Evolutionary conservation across 2,329 filamentous ascomycete genomes (phyloP), one percentile per base, ranked within the genome.

Genomic region (Immersiporthe knoxdaviesiana): DNA sequence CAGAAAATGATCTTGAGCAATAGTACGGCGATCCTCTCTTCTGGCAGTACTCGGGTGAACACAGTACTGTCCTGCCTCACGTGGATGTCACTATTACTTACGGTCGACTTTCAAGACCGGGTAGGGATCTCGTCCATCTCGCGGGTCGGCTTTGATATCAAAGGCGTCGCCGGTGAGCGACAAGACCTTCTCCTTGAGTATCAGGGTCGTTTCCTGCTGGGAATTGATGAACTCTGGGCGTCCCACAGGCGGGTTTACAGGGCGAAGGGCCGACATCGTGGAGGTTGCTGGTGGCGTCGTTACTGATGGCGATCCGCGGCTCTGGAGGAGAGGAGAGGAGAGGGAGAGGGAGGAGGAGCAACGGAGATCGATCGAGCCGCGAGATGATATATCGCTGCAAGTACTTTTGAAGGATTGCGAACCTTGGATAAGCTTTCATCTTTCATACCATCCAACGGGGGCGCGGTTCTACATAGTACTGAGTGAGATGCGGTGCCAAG

Each of bases 131-230:
- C 82, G 79, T 30, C 87, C 87, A 69, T 83, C 84, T 59, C 82
- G 78, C 2, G 66, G 68, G 24, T 70, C 68, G 6, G 85, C 83
- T 66, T 83, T 85, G 77, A 92, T 85, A 72, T 87, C 85, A 78
- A 91, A 92, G 77, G 84, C 87, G 79, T 91, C 88, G 68, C 88
- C 88, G 1, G 84, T 84, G 11, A 90, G 78, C 3, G 88, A 90
- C 69, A 89, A 76, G 24, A 90, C 81, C 73, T 88, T 88, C 74
- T 91, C 88, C 73, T 84, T 87, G 63, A 92, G 79, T 1, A 87
- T 75, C 8, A 92, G 78, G 2, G 84, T 87, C 74, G 84, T 81
- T 7, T 76, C 74, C 41, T 81, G 77, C 0, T 70, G 75, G 3
- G 80, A 27, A 39, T 65, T 70, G 68, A 67, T 39, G 32, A 64